These are phyloP conservation scores for Cytospora paraplurivora DNA, from an alignment of 2,329 filamentous ascomycete species.

Conservation along the genomic window DNA sequence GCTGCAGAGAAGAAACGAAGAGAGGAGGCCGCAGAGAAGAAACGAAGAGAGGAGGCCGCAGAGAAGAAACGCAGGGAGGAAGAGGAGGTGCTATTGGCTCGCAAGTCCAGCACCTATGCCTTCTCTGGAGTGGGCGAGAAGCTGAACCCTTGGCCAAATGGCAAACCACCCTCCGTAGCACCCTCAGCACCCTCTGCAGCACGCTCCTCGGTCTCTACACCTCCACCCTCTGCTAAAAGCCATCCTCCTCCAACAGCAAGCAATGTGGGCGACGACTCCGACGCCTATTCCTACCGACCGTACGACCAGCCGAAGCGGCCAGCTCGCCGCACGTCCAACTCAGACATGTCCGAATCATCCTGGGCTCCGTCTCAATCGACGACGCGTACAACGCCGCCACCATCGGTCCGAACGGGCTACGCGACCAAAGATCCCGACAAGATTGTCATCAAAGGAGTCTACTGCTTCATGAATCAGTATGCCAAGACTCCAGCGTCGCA, in stretches of 20 bases:
- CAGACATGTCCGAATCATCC: slow-evolving; percentile 79
- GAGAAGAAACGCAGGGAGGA: slow-evolving; percentile 38
- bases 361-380: slow-evolving; percentile 86
- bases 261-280: slow-evolving; percentile 63
- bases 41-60: slow-evolving; percentile 38
- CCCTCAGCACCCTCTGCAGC: slow-evolving; percentile 41
- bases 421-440: slow-evolving; percentile 90
- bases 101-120: slow-evolving; percentile 59
- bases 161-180: slow-evolving; percentile 48
- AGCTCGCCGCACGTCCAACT: slow-evolving; percentile 63
- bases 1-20: slow-evolving; percentile 39
- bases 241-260: slow-evolving; percentile 55
- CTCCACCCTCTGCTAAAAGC: slow-evolving; percentile 44
- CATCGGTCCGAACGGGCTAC: slow-evolving; percentile 76
- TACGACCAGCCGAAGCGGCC: slow-evolving; percentile 70
- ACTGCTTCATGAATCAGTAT: slow-evolving; percentile 87
- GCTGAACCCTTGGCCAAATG: slow-evolving; percentile 70
- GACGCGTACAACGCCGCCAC: slow-evolving; percentile 78
- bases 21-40: slow-evolving; percentile 36
- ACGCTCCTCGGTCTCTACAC: slow-evolving; percentile 31
- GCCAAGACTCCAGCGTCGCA: slow-evolving; percentile 88
- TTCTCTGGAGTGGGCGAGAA: slow-evolving; percentile 68
- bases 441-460: slow-evolving; percentile 92
- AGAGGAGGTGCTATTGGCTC: slow-evolving; percentile 39
- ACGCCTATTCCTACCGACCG: slow-evolving; percentile 72